Conservation (phyloP, 306 rosid genomes). For the Sechiopsis laciniata region DNA sequence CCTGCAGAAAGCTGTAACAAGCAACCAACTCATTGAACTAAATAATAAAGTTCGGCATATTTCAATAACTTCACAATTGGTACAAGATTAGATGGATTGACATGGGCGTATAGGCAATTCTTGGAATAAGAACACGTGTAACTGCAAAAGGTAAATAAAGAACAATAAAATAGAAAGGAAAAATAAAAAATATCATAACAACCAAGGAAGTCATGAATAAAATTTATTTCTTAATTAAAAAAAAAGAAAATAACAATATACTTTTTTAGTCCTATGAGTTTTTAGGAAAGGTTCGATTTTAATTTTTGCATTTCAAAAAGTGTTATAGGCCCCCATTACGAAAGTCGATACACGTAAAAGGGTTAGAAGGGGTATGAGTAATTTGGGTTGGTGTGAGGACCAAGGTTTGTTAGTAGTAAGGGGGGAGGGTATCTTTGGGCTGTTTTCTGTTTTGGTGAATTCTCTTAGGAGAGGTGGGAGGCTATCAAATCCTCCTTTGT, state of each 20-base stretch:
- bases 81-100: slow-evolving; percentile 11
- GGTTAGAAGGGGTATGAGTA: neutral
- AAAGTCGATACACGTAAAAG: neutral
- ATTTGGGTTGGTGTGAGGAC: no score
- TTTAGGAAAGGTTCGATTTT: neutral
- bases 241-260: neutral
- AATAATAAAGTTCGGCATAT: neutral
- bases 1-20: slow-evolving; percentile 87
- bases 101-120: neutral
- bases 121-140: neutral
- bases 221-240: neutral
- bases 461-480: neutral
- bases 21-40: slow-evolving; percentile 28
- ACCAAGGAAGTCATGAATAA: neutral
- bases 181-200: neutral
- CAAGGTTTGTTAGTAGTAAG: no score
- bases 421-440: neutral
- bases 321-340: neutral
- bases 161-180: slow-evolving; percentile 16
- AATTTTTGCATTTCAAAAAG: neutral
- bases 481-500: neutral
- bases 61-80: neutral
- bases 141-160: neutral
- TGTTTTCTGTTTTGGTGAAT: neutral
- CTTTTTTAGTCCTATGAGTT: neutral